Conservation (phyloP, 345 rosid species). For the Rhodomyrtus tomentosa region DNA sequence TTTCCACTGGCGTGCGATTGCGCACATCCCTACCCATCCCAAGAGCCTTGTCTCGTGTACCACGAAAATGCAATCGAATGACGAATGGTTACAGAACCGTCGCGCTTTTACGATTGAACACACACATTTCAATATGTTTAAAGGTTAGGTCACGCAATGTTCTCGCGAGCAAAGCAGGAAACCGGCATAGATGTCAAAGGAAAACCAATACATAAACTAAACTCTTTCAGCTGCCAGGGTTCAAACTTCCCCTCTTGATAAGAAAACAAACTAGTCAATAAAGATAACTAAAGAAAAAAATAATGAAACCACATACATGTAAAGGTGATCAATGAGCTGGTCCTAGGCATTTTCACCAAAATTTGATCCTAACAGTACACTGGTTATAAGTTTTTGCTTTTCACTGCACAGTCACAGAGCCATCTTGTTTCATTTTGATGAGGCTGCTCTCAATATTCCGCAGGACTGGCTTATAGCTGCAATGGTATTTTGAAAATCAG, state of each 20-base stretch:
- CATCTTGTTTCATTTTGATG: slow-evolving; percentile 82
- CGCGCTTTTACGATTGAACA: neutral
- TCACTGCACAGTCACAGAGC: slow-evolving; percentile 37
- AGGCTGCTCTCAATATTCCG: slow-evolving; percentile 76
- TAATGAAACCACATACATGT: neutral
- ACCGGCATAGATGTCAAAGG: neutral
- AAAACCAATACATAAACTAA: neutral
- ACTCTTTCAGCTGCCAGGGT: neutral
- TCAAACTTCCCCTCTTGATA: neutral
- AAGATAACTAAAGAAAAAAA: neutral
- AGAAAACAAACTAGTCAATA: neutral
- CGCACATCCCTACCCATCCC: neutral
- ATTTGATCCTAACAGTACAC: neutral
- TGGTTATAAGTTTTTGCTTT: neutral
- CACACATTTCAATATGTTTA: neutral
- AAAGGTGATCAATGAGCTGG: neutral
- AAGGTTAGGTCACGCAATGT: neutral
- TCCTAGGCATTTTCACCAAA: neutral
- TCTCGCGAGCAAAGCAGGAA: neutral
- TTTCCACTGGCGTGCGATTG: neutral
- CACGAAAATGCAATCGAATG: neutral
- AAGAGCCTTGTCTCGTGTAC: neutral
- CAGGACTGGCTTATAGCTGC: slow-evolving; percentile 81
- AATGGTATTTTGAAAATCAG: neutral
- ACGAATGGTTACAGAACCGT: neutral